Percentiles rank a stretch among this genome's conserved stretches.
Conservation (phyloP, 306 rosid genomes). For the Calophaca sinica region DNA sequence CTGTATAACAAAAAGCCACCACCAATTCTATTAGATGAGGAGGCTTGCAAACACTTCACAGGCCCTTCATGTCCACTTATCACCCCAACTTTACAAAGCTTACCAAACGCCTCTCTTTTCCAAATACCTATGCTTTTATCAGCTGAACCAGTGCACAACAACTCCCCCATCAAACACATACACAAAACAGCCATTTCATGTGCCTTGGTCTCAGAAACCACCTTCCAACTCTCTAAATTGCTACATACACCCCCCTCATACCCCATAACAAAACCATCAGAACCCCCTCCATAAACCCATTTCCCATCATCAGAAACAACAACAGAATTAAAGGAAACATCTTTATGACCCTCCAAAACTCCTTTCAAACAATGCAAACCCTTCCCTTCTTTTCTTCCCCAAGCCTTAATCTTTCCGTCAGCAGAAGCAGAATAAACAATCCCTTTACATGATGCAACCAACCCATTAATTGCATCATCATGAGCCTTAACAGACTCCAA, state of each 20-base stretch:
- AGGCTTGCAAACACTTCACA: slow-evolving; percentile 87
- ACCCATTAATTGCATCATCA: slow-evolving; percentile 89
- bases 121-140: slow-evolving; percentile 87
- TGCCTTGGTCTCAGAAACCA: slow-evolving; percentile 68
- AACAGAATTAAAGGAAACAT: slow-evolving; percentile 73
- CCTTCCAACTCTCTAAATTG: slow-evolving; percentile 57
- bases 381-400: slow-evolving; percentile 64
- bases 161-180: slow-evolving; percentile 71
- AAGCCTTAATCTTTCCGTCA: slow-evolving; percentile 90
- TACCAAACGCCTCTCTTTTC: slow-evolving; percentile 78
- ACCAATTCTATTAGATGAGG: slow-evolving; percentile 64
- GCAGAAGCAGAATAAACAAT: slow-evolving; percentile 95
- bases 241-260: slow-evolving; percentile 57
- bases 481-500: slow-evolving; percentile 88
- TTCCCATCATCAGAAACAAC: slow-evolving; percentile 79
- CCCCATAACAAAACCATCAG: slow-evolving; percentile 78
- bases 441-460: slow-evolving; percentile 70
- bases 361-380: slow-evolving; percentile 64
- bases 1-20: slow-evolving; percentile 85
- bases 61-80: slow-evolving; percentile 92
- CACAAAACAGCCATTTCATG: slow-evolving; percentile 86
- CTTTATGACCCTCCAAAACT: slow-evolving; percentile 79
- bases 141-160: slow-evolving; percentile 84
- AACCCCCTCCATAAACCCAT: slow-evolving; percentile 84
- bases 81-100: slow-evolving; percentile 66